Base-by-base conservation (phyloP, 2,329 filamentous ascomycete species). In the Hypoxylon sp. region DNA sequence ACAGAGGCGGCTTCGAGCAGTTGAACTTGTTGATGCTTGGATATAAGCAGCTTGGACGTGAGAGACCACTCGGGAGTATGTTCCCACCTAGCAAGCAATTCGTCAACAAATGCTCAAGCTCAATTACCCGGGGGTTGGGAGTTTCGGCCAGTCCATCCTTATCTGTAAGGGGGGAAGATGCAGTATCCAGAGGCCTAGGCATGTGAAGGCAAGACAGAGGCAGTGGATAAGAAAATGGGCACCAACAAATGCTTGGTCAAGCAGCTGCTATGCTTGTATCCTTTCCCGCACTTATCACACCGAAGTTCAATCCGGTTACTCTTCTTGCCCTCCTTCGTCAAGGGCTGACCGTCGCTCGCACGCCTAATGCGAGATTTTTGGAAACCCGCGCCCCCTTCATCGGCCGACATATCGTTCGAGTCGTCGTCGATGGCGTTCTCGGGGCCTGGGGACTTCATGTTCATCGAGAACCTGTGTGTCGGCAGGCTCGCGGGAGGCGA, bases 241-340 rank as follows among this genome's bases (percentile, higher is more conserved):
- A 97, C 96, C 88, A 90, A 98, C 96, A 97, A 91, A 90, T 99
- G 96, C 89, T 98, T 99, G 80, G 93, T 96, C 85, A 99, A 89
- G 89, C 96, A 99, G 85, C 96, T 98, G 89, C 94, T 97, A 87
- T 99, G 96, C 89, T 99, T 99, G 89, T 99, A 99, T 82, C 93
- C 93, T 87, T 99, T 99, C 81, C 95, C 95, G 85, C 96, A 99
- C 82, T 94, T 95, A 78, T 97, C 93, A 84, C 96, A 99, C 81
- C 92, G 93, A 78, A 99, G 88, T 80, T 98, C 95, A 76, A 90
- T 89, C 76, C 89, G 88, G 82, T 88, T 91, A 80, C 88, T 87
- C 82, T 93, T 94, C 83, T 87, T 85, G 74, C 95, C 92, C 72
- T 91, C 90, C 80, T 96, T 96, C 74, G 85, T 83, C 68, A 95